These are phyloP conservation scores for Bipolaris oryzae DNA, from an alignment of 2,329 filamentous ascomycete species.

Conservation along the genomic window DNA sequence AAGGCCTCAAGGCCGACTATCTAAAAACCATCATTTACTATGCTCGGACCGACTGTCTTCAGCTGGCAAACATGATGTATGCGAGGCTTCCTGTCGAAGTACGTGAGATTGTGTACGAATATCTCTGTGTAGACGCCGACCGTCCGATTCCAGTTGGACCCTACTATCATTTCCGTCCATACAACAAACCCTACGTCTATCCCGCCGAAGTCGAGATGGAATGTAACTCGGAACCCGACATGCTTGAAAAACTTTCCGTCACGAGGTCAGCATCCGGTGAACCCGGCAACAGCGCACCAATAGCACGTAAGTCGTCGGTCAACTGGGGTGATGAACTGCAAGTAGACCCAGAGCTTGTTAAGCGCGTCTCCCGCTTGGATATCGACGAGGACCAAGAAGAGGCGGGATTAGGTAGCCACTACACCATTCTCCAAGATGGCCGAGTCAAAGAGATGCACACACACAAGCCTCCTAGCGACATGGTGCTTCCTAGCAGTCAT, in stretches of 20 bases:
- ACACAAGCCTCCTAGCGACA: slow-evolving; percentile 22
- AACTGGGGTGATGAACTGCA: not conserved
- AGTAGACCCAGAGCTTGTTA: not conserved
- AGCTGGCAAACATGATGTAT: slow-evolving; percentile 25
- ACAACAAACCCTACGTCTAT: slow-evolving; percentile 3
- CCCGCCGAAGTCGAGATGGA: not conserved
- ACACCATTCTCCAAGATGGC: slow-evolving; percentile 21
- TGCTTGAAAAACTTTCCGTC: no score
- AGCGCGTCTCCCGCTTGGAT: not conserved
- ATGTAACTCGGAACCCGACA: not conserved
- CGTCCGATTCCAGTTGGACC: slow-evolving; percentile 29
- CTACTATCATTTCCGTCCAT: slow-evolving; percentile 31
- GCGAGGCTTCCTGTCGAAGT: slow-evolving; percentile 27
- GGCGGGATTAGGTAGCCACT: not conserved
- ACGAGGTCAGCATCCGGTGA: no score
- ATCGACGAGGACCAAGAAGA: not conserved
- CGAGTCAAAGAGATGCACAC: slow-evolving; percentile 27
- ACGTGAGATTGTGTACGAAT: slow-evolving; percentile 28
- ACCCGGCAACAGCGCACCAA: not conserved
- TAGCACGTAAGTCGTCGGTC: not conserved
- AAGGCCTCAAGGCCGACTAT: not conserved
- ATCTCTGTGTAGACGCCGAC: slow-evolving; percentile 29
- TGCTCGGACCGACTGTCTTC: slow-evolving; percentile 21
- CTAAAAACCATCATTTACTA: slow-evolving; percentile 7
- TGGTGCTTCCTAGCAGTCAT: slow-evolving; percentile 27